Conservation (phyloP, 176 grass and related monocot species). For the Paspalum notatum region DNA sequence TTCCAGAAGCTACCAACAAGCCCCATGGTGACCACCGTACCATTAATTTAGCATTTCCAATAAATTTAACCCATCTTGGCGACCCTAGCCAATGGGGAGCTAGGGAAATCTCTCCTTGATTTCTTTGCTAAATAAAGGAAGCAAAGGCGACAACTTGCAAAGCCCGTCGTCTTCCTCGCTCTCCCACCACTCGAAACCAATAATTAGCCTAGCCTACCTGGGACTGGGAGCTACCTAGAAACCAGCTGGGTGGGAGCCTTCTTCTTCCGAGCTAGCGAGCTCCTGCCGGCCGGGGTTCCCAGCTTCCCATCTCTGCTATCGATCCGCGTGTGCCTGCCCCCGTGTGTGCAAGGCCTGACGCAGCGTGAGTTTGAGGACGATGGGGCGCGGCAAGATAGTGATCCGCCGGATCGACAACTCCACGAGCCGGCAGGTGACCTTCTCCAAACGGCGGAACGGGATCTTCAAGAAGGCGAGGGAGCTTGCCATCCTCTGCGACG, state of each 20-base stretch:
- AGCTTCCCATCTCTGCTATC: conserved; percentile 16
- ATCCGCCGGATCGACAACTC: conserved; percentile 95
- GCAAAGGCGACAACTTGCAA: conserved; percentile 37
- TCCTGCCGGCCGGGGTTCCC: conserved; percentile 32
- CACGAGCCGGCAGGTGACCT: conserved; percentile 89
- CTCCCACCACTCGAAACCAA: background rate
- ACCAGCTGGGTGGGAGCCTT: conserved; percentile 34
- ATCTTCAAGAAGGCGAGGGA: conserved; percentile 97
- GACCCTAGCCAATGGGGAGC: conserved; percentile 45
- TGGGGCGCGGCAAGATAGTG: conserved; percentile 91
- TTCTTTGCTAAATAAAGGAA: conserved; percentile 61
- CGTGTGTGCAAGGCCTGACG: background rate
- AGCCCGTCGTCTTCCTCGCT: conserved; percentile 45
- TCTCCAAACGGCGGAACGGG: conserved; percentile 82
- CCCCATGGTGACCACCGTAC: conserved; percentile 24
- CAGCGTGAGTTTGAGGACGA: conserved; percentile 43
- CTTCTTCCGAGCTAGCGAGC: conserved; percentile 32
- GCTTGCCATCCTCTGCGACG: conserved; percentile 93
- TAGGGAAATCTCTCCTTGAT: conserved; percentile 34
- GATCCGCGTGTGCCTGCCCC: background rate
- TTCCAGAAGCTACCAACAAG: conserved; percentile 42
- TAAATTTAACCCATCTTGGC: conserved; percentile 44
- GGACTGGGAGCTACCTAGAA: no score
- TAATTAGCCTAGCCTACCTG: conserved; percentile 36
- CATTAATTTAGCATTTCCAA: conserved; percentile 40